Conservation (phyloP, 768 basidiomycete genomes). For the Macrocybe gigantea region DNA sequence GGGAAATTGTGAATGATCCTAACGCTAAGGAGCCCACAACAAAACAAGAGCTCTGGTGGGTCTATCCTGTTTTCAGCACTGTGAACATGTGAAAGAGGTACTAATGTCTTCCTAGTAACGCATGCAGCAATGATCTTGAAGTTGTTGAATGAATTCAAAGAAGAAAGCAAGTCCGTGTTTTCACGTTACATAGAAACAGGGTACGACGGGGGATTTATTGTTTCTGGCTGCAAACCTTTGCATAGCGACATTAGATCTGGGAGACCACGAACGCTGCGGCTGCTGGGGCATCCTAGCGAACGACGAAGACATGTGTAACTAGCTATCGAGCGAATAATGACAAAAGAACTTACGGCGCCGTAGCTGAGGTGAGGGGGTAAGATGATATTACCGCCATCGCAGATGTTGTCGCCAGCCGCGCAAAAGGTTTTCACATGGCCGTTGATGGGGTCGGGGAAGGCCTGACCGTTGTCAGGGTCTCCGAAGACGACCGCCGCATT, state of each 20-base stretch:
- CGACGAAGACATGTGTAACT: neutral
- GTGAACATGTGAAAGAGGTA: too few relatives aligned
- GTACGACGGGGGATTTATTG: too few relatives aligned
- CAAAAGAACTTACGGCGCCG: slow-evolving; percentile 11
- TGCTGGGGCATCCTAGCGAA: slow-evolving; percentile 3
- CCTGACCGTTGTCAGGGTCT: slow-evolving; percentile 16
- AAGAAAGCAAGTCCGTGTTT: too few relatives aligned
- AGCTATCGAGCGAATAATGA: neutral
- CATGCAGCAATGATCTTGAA: too few relatives aligned
- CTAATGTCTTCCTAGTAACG: too few relatives aligned
- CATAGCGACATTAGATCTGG: neutral
- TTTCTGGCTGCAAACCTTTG: neutral
- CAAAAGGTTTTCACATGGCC: slow-evolving; percentile 14
- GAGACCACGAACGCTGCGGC: slow-evolving; percentile 7
- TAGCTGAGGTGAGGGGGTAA: slow-evolving; percentile 15
- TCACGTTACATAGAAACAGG: too few relatives aligned
- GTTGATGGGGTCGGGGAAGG: slow-evolving; percentile 12
- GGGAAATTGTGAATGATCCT: too few relatives aligned
- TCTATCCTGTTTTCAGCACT: too few relatives aligned
- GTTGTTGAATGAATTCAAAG: too few relatives aligned
- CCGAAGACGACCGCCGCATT: slow-evolving; percentile 17
- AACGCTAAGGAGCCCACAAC: too few relatives aligned
- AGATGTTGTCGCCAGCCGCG: slow-evolving; percentile 14
- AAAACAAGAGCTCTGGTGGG: too few relatives aligned
- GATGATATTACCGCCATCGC: slow-evolving; percentile 13